Evolutionary conservation across 768 basidiomycete genomes (phyloP).

Genomic region (Brasilioporus rufonigricans): DNA sequence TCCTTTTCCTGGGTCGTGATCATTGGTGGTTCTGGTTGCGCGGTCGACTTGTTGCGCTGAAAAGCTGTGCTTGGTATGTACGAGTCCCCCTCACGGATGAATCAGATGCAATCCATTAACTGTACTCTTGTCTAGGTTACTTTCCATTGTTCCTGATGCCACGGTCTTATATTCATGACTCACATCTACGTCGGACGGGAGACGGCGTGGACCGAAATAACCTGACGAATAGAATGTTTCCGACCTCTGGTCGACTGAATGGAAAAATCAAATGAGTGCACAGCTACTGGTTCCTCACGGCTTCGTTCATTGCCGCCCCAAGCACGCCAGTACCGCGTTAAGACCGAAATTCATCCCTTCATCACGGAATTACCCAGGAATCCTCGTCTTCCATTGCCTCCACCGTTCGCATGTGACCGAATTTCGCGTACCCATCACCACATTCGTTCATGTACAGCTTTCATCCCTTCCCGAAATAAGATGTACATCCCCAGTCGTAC

Average conservation of each 20-base stretch:
- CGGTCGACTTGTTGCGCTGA: not conserved
- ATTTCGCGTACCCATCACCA: not conserved
- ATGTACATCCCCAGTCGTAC: not conserved
- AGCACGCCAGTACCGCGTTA: not conserved
- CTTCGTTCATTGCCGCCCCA: not conserved
- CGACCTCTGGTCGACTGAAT: not conserved
- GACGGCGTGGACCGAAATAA: conserved; percentile 4
- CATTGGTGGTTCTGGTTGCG: not conserved
- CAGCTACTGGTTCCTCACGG: not conserved
- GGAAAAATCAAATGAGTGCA: not conserved
- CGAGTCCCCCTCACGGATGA: not conserved
- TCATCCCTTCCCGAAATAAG: not conserved
- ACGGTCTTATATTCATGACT: not conserved
- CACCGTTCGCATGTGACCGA: not conserved
- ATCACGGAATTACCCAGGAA: not conserved
- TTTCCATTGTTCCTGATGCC: not conserved
- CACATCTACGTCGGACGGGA: not conserved
- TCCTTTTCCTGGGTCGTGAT: conserved; percentile 4
- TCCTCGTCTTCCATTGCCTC: not conserved
- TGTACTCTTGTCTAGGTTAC: not conserved
- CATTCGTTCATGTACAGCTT: not conserved
- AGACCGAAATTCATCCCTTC: not conserved
- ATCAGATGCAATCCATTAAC: conserved; percentile 5
- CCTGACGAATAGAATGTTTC: conserved; percentile 10
- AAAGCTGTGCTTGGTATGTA: conserved; percentile 15